A percentile compares a stretch with the other conserved stretches of the same genome.
phyloP scores from a whole-genome alignment of 1,284 basidiomycete species.

The Coriolopsis trogii region DNA sequence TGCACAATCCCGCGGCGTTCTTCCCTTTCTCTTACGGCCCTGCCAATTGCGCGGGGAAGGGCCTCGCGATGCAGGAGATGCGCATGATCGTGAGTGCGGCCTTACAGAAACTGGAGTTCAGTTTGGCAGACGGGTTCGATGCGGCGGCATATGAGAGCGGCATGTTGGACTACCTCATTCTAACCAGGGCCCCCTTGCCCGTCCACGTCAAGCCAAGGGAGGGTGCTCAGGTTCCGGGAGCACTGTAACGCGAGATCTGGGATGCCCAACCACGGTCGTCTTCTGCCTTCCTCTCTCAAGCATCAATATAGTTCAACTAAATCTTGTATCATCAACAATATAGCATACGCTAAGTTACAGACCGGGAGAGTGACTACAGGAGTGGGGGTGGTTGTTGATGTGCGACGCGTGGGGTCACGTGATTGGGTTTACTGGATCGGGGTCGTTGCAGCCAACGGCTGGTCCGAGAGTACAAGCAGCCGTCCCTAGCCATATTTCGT shows the following conservation, averaged over 20 bases:
- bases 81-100: conserved; percentile 31
- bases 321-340: no score
- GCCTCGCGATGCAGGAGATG: conserved; percentile 32
- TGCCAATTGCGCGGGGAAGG: conserved; percentile 37
- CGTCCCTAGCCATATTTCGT: conserved; percentile 17
- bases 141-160: conserved; percentile 25
- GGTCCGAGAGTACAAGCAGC: conserved; percentile 10
- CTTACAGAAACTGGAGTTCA: conserved; percentile 32
- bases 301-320: no score
- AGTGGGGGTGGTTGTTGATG: background rate
- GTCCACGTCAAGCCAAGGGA: conserved; percentile 18
- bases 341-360: no score
- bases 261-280: no score
- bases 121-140: conserved; percentile 28
- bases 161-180: conserved; percentile 28
- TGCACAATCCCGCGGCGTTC: conserved; percentile 31
- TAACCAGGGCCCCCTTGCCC: conserved; percentile 24
- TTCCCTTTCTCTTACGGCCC: conserved; percentile 37
- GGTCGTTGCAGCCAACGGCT: conserved; percentile 15
- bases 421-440: conserved; percentile 17
- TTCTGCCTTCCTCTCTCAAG: no score
- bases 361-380: no score
- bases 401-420: conserved; percentile 24
- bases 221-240: background rate
- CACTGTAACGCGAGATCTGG: no score